Evolutionary conservation across 2,329 filamentous ascomycete species (phyloP).

Genomic region (Neocatenulostroma microsporum): DNA sequence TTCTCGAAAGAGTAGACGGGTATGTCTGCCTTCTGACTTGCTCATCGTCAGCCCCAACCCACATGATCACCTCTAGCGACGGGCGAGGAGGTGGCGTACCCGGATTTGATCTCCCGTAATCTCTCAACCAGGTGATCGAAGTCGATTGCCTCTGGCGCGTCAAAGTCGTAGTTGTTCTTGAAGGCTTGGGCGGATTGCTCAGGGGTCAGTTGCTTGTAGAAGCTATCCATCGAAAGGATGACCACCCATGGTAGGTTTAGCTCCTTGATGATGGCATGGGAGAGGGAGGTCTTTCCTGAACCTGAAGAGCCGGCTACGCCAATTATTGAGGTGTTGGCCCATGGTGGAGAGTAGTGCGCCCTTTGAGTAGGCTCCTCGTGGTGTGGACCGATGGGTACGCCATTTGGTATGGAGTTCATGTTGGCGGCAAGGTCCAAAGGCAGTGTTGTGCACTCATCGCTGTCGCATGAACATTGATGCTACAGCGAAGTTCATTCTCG

Average conservation of each 20-base stretch:
- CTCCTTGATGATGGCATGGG: slow-evolving; percentile 80
- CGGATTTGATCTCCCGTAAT: slow-evolving; percentile 77
- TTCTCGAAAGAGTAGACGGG: slow-evolving; percentile 93
- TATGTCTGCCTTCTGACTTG: slow-evolving; percentile 77
- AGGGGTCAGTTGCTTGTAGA: slow-evolving; percentile 80
- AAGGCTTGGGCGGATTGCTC: slow-evolving; percentile 78
- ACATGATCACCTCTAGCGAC: too few species aligned
- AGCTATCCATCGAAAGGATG: slow-evolving; percentile 96
- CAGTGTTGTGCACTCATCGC: slow-evolving; percentile 22
- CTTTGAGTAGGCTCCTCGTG: slow-evolving; percentile 15
- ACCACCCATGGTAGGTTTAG: slow-evolving; percentile 96
- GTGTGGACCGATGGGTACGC: background rate
- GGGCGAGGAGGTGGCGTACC: slow-evolving; percentile 57
- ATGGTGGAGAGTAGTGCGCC: slow-evolving; percentile 84
- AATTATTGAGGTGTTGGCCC: slow-evolving; percentile 94
- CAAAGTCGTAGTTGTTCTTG: slow-evolving; percentile 89
- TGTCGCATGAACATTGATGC: slow-evolving; percentile 21
- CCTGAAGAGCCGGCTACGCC: slow-evolving; percentile 92
- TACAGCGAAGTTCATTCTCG: slow-evolving; percentile 20
- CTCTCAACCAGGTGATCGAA: slow-evolving; percentile 80
- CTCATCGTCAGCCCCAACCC: slow-evolving; percentile 13
- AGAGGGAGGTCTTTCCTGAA: slow-evolving; percentile 89
- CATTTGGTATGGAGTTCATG: slow-evolving; percentile 1
- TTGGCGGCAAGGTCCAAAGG: background rate
- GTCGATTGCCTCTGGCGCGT: slow-evolving; percentile 87